Conservation (phyloP, 306 rosid species). For the Cicer pinnatifidum region DNA sequence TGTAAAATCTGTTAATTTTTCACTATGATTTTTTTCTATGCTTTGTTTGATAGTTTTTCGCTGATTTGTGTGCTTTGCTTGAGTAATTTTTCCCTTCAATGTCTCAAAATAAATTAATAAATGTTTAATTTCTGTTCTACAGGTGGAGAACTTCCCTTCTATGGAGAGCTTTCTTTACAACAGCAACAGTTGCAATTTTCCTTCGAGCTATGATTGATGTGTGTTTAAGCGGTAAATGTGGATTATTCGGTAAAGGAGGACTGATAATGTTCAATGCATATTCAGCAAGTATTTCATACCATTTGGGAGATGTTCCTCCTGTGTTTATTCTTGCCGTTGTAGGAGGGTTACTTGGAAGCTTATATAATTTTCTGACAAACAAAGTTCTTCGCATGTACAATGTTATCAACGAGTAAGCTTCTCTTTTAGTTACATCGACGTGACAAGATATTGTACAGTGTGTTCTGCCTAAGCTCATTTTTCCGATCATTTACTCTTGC, state of each 20-base stretch:
- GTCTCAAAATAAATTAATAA: slow-evolving; percentile 14
- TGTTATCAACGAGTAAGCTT: slow-evolving; percentile 75
- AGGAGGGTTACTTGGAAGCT: slow-evolving; percentile 89
- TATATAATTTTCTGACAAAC: slow-evolving; percentile 67
- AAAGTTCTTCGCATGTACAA: slow-evolving; percentile 81
- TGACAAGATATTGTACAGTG: slow-evolving; percentile 5
- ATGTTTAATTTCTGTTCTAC: slow-evolving; percentile 43
- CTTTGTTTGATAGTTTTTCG: slow-evolving; percentile 12
- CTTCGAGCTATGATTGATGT: slow-evolving; percentile 86
- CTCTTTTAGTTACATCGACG: slow-evolving; percentile 23
- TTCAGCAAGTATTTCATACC: slow-evolving; percentile 72
- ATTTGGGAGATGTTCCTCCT: slow-evolving; percentile 73
- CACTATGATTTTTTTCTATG: neutral
- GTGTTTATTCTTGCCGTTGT: slow-evolving; percentile 75
- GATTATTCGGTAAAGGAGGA: slow-evolving; percentile 94
- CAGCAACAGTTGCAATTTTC: slow-evolving; percentile 84
- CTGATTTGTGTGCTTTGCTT: slow-evolving; percentile 20
- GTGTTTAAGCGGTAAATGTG: slow-evolving; percentile 85
- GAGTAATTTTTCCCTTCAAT: slow-evolving; percentile 25
- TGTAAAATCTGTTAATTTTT: slow-evolving; percentile 26
- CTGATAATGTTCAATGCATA: slow-evolving; percentile 90
- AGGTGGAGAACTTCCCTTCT: slow-evolving; percentile 98
- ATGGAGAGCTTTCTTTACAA: slow-evolving; percentile 94
- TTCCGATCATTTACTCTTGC: slow-evolving; percentile 43
- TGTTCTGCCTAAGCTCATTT: slow-evolving; percentile 40